Base-by-base conservation (phyloP, 1,284 basidiomycete species). In the Ustilago tritici region DNA sequence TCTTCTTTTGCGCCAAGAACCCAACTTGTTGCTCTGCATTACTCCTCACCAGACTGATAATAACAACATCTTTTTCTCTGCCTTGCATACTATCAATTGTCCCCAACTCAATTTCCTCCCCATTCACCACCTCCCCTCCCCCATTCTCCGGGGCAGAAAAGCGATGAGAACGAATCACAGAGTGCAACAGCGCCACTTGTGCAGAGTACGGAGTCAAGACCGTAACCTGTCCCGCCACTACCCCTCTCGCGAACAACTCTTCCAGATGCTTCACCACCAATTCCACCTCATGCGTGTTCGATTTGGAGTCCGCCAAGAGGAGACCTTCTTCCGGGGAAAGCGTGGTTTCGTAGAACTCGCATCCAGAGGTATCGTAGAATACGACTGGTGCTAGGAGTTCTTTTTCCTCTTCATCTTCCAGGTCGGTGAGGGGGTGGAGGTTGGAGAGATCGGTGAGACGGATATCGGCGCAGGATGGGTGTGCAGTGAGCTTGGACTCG, bases 251-350 rank as follows among this genome's bases (percentile, higher is more conserved):
- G n/a, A 92, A 93, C 84, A 98, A 87, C 78, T 90, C 91, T 46
- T 91, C 89, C 0, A 95, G 91, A 91, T 95, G 95, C 66, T 89
- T 89, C 78, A 90, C 91, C 0, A 97, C 95, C 2, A 98, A 89
- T 11, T 89, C 90, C 0, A 92, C 94, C 82, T 99, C 96, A 83
- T 98, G 97, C 87, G 95, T 93, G 81, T 99, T 99, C 79, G 91
- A 92, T 79, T 92, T 90, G 79, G 62, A 66, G 35, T 77, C 75
- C 4, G 65, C 63, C 3, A 69, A 41, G 14, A 72, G 32, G 0
- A 56, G 10, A 10, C 52, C 55, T 31, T 68, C 74, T 23, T 74
- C 76, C 0, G 67, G 61, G 1, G 61, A 53, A 2, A 66, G 62
- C 0, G 60, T 58, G 1, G 60, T 57, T 23, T 83, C 84, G 55